Conservation (phyloP, 2,329 filamentous ascomycete species). For the Diaporthe longicolla region DNA sequence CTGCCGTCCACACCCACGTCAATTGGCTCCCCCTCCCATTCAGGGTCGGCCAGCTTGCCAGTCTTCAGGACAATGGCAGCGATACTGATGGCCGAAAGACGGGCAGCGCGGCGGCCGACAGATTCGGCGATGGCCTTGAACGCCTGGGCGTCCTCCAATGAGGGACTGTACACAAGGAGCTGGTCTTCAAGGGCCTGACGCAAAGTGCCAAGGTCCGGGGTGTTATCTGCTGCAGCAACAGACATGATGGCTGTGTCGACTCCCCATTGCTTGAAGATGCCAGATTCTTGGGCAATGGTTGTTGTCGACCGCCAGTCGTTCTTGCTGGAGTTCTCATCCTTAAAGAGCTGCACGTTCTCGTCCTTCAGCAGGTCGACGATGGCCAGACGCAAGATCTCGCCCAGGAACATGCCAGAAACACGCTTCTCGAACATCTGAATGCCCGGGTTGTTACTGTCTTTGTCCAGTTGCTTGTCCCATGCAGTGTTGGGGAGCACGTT, state of each 20-base stretch:
- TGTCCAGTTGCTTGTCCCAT: constrained; percentile 86
- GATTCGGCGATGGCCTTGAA: constrained; percentile 88
- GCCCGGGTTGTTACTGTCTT: constrained; percentile 88
- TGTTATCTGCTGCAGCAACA: constrained; percentile 85
- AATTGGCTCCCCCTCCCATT: constrained; percentile 75
- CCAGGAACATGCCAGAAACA: constrained; percentile 97
- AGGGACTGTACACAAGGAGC: constrained; percentile 82
- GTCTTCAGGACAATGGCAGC: constrained; percentile 87
- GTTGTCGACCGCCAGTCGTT: constrained; percentile 81
- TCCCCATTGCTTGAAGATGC: constrained; percentile 85
- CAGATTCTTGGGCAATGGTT: constrained; percentile 73
- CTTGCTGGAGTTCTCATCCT: constrained; percentile 78
- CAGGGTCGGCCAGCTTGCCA: constrained; percentile 74
- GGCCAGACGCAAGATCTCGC: constrained; percentile 88
- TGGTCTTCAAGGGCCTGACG: constrained; percentile 83
- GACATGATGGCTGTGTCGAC: constrained; percentile 93
- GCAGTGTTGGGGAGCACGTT: constrained; percentile 87
- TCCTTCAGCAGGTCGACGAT: constrained; percentile 81
- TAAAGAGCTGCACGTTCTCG: constrained; percentile 78
- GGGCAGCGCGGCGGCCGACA: constrained; percentile 88
- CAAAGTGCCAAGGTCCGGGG: constrained; percentile 77
- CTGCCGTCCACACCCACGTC: constrained; percentile 97
- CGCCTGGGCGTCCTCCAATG: constrained; percentile 86
- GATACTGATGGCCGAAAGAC: constrained; percentile 89
- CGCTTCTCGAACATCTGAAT: constrained; percentile 99